Base-by-base conservation (phyloP, 106 monocot species). In the Phalaenopsis equestris region DNA sequence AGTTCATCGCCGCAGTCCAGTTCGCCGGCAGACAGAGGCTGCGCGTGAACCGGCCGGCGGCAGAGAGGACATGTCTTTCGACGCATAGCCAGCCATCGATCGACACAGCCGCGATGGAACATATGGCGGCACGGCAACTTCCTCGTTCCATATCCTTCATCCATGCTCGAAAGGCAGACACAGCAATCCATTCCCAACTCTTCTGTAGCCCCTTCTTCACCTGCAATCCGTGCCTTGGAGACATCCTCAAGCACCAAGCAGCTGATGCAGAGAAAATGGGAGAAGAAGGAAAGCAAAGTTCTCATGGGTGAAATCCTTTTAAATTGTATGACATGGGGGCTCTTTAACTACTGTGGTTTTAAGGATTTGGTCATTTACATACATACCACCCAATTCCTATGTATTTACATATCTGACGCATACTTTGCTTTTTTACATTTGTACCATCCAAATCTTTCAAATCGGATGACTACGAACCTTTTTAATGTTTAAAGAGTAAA, bases 41-140 rank as follows among this genome's bases (percentile, higher is more conserved):
- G 79, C 3, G 24, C 55, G 12, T 76, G 80, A 14, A 89, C 79
- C 2, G 77, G 73, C 8, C 86, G 68, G 5, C 91, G 83, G 23
- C 91, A 92, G 15, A 92, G 87, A 1, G 91, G 91, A 41, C 91
- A 92, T 18, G 91, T 92, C 55, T 82, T 81, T 49, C 42, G 77
- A 74, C 85, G 80, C 7, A 79, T 23, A 10, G 15, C 75, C 11
- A 91, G 79, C 91, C 91, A 91, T 55, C 39, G 76, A 21, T 91
- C 75, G n/a, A 92, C 83, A 17, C 91, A 92, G 18, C 84, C 84
- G 21, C 68, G 75, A 78, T 91, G 91, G 76, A 91, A 91, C 46
- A 84, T 23, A 78, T 91, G 91, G 42, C 68, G 65, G 70, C 91
- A 91, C 1, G 87, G 89, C 72, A 89, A 77, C 68, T 75, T 85